A percentile compares a stretch with the other conserved stretches of the same genome.
These are phyloP conservation scores for Cylindricascospora bacillispora DNA, from an alignment of 1,139 yeast species.

Conservation along the genomic window DNA sequence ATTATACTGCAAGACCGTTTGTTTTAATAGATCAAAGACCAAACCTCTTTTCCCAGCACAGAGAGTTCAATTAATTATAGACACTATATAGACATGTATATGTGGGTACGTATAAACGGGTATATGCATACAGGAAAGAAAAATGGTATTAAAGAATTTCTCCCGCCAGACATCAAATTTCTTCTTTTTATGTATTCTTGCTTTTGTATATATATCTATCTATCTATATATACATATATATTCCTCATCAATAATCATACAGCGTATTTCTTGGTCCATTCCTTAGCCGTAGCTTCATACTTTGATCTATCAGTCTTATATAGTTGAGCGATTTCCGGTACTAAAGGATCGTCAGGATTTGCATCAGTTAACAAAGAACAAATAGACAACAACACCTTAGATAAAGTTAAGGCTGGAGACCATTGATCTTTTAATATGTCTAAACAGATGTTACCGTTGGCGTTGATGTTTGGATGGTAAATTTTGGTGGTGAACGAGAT, in stretches of 20 bases:
- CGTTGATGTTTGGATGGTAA: conserved; percentile 84
- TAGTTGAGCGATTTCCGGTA: conserved; percentile 94
- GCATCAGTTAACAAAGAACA: conserved; percentile 93
- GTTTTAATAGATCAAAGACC: too few relatives aligned
- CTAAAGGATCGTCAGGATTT: conserved; percentile 97
- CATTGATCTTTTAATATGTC: conserved; percentile 44
- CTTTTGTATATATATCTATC: too few relatives aligned
- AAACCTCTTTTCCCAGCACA: too few relatives aligned
- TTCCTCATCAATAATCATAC: conserved; percentile 40
- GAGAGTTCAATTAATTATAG: too few relatives aligned
- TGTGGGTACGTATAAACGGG: too few relatives aligned
- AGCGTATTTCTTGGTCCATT: conserved; percentile 98
- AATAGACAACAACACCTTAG: conserved; percentile 78
- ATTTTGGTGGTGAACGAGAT: conserved; percentile 82
- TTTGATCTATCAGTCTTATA: conserved; percentile 90
- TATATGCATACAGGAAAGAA: too few relatives aligned
- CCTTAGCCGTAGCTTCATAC: conserved; percentile 95
- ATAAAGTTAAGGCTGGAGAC: conserved; percentile 68
- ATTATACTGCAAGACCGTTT: too few relatives aligned
- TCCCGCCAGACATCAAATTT: too few relatives aligned
- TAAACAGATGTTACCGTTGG: conserved; percentile 54
- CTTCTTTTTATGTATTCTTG: too few relatives aligned
- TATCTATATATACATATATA: too few relatives aligned
- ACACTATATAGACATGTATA: too few relatives aligned
- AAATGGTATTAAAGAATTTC: too few relatives aligned